Evolutionary conservation across 805 yeast genomes (phyloP).

Genomic region (Scheffersomyces amazonensis): DNA sequence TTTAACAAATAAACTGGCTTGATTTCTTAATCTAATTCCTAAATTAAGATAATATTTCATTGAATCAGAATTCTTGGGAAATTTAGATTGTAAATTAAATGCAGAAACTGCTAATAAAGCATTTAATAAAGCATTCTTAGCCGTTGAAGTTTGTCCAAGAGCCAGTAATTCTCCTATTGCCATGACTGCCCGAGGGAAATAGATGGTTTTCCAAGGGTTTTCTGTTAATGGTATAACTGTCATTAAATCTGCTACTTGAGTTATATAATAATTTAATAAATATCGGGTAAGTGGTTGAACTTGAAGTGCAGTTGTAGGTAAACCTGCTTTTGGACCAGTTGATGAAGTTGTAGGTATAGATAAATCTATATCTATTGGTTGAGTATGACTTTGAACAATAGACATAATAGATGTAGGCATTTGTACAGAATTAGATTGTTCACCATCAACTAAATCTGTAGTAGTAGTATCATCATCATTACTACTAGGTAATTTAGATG

Average conservation of each 20-base stretch:
- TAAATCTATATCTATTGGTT: slow-evolving; percentile 43
- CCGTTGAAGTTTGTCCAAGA: slow-evolving; percentile 68
- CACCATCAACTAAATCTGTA: slow-evolving; percentile 36
- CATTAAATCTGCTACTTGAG: slow-evolving; percentile 77
- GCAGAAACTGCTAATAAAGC: slow-evolving; percentile 82
- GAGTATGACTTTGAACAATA: slow-evolving; percentile 36
- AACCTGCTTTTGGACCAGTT: slow-evolving; percentile 15
- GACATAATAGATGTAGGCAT: slow-evolving; percentile 59
- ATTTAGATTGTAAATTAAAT: slow-evolving; percentile 72
- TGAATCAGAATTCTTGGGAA: slow-evolving; percentile 59
- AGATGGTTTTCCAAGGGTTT: slow-evolving; percentile 87
- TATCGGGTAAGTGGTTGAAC: slow-evolving; percentile 72
- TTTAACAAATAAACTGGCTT: slow-evolving; percentile 67
- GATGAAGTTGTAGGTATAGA: slow-evolving; percentile 23
- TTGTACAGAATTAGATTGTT: slow-evolving; percentile 28
- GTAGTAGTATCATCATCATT: slow-evolving; percentile 22
- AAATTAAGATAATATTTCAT: slow-evolving; percentile 69
- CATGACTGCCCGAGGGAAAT: slow-evolving; percentile 76
- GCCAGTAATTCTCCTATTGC: slow-evolving; percentile 82
- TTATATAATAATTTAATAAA: slow-evolving; percentile 66
- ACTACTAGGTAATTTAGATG: slow-evolving; percentile 17
- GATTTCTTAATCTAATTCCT: slow-evolving; percentile 71
- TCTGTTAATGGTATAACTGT: slow-evolving; percentile 67
- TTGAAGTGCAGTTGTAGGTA: slow-evolving; percentile 61
- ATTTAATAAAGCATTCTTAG: slow-evolving; percentile 73